Evolutionary conservation across 2,329 filamentous ascomycete genomes (phyloP).

Genomic region (Basipetospora chlamydospora): DNA sequence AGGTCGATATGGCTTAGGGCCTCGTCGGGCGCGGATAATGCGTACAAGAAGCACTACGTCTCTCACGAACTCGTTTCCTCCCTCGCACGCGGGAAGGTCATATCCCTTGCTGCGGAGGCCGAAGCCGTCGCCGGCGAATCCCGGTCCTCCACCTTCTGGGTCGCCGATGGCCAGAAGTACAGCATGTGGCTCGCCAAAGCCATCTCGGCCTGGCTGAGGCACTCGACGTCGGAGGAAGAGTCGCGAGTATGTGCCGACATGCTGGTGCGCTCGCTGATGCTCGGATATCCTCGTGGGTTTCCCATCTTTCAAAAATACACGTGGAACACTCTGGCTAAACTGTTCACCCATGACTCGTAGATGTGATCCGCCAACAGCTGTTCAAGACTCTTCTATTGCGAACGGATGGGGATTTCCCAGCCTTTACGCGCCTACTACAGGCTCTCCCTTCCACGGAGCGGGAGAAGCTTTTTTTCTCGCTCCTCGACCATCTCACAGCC

Average conservation of each 20-base stretch:
- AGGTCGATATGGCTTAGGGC: constrained; percentile 11
- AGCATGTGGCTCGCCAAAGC: constrained; percentile 57
- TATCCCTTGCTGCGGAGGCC: constrained; percentile 40
- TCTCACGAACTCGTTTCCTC: constrained; percentile 28
- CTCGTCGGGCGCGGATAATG: background rate
- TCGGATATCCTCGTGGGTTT: constrained; percentile 56
- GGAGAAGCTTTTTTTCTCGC: constrained; percentile 15
- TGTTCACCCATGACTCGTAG: background rate
- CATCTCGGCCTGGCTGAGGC: constrained; percentile 31
- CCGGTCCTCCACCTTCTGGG: constrained; percentile 30
- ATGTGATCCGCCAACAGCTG: constrained; percentile 9
- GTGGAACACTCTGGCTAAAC: too few species aligned
- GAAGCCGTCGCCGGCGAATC: constrained; percentile 13
- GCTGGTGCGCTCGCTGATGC: constrained; percentile 44
- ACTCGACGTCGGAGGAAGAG: constrained; percentile 18
- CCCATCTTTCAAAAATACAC: background rate
- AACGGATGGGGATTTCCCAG: constrained; percentile 8
- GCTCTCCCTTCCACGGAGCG: constrained; percentile 4
- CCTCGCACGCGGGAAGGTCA: constrained; percentile 32
- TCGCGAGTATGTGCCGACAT: constrained; percentile 30
- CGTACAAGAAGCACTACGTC: background rate
- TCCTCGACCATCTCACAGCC: constrained; percentile 27
- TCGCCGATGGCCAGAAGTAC: constrained; percentile 50
- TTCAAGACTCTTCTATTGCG: constrained; percentile 24
- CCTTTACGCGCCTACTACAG: constrained; percentile 14